Evolutionary conservation across 305 asterid species (phyloP), one percentile per base, ranked within the genome.

Genomic region (Petunia hybrid): DNA sequence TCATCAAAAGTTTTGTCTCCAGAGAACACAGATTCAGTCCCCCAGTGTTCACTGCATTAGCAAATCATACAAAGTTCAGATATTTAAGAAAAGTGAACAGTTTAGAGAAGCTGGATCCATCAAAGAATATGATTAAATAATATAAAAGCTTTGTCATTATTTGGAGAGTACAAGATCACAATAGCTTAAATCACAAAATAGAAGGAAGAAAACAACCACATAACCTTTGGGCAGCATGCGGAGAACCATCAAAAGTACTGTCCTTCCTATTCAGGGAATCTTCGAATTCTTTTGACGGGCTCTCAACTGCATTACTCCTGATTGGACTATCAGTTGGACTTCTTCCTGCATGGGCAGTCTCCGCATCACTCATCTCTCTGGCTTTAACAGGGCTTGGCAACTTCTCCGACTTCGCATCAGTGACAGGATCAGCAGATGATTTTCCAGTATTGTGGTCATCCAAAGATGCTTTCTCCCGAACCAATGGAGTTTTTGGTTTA

Each of bases 261-360:
- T 89, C 95, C 84, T 80, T 89, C 66, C 85, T 81, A 74, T 70
- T 81, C 62, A 79, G 87, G 55, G 88, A 85, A 83, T 88, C 94
- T 61, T 86, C 89, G 51, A 87, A 86, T 74, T 84, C 95, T 83
- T 88, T 89, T 83, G 93, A 88, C 38, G 91, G 89, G 85, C 91
- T 91, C 64, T 82, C 90, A 77, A 60, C 82, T 12, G 86, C 85
- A 77, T 82, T 89, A 63, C 87, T 89, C 80, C 89, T 90, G 39
- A 92, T 90, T 56, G 97, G 97, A 88, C 98, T 90, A 82, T 86
- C 91, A 4, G 97, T 92, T 85, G 95, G 90, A 79, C 91, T 94
- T 83, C 80, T 86, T 80, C 81, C 89, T 65, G 88, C 78, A 79
- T 83, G 89, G 79, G 46, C 60, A 78, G 85, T 81, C 80, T 51